These are phyloP conservation scores for Colletotrichum tanaceti DNA, from an alignment of 2,329 filamentous ascomycete species.

Conservation along the genomic window DNA sequence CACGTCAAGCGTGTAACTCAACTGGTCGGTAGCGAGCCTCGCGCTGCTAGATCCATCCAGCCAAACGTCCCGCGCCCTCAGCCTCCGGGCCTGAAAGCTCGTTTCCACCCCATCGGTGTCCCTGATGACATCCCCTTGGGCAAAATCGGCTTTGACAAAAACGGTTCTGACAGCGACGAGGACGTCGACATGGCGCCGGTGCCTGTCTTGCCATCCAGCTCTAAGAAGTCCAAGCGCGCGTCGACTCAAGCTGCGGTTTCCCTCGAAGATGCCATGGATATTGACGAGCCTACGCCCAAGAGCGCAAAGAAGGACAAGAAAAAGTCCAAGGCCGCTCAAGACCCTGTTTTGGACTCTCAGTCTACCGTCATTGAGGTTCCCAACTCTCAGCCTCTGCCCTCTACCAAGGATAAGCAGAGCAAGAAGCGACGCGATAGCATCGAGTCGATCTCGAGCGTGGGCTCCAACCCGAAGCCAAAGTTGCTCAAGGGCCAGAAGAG, in stretches of 20 bases:
- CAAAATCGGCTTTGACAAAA: slow-evolving; percentile 54
- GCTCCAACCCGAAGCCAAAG: slow-evolving; percentile 20
- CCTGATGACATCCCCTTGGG: slow-evolving; percentile 47
- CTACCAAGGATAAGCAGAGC: slow-evolving; percentile 49
- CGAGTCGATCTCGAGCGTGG: slow-evolving; percentile 37
- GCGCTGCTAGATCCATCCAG: slow-evolving; percentile 54
- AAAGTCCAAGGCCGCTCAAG: slow-evolving; percentile 43
- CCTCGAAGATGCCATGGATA: slow-evolving; percentile 45
- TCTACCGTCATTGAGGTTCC: slow-evolving; percentile 31
- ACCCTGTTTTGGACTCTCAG: slow-evolving; percentile 25
- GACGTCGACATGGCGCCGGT: slow-evolving; percentile 59
- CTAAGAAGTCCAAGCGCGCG: slow-evolving; percentile 49
- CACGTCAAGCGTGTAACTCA: slow-evolving; percentile 73
- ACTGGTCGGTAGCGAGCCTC: slow-evolving; percentile 57
- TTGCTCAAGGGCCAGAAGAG: slow-evolving; percentile 9
- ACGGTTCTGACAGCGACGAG: slow-evolving; percentile 55
- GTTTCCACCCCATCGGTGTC: slow-evolving; percentile 75
- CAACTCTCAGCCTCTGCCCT: slow-evolving; percentile 41
- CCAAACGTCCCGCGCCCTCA: slow-evolving; percentile 68
- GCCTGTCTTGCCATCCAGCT: slow-evolving; percentile 45
- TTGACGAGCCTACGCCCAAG: slow-evolving; percentile 40
- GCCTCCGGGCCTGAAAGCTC: slow-evolving; percentile 73
- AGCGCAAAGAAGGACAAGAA: slow-evolving; percentile 49
- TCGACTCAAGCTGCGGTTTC: slow-evolving; percentile 47
- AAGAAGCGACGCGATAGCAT: slow-evolving; percentile 47